These are phyloP conservation scores for Eimeria acervulina DNA, from an alignment of 169 alveolate species.

Conservation along the genomic window DNA sequence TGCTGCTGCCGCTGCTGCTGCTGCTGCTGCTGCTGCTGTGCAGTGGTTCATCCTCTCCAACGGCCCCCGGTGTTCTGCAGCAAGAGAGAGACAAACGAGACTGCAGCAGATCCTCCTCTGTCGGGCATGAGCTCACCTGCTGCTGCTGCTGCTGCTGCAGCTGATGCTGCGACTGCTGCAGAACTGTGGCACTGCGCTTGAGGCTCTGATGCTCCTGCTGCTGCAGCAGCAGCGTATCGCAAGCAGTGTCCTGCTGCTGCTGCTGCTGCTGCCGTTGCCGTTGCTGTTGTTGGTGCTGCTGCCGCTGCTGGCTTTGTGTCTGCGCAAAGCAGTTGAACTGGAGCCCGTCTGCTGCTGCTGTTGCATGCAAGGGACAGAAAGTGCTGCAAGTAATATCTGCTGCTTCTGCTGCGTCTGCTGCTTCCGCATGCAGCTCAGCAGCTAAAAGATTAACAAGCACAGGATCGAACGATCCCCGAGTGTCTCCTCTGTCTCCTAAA, in stretches of 20 bases:
- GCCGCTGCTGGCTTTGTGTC: neutral
- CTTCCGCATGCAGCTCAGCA: neutral
- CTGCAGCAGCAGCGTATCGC: neutral
- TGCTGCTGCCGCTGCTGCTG: slow-evolving; percentile 19
- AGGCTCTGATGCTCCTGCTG: neutral
- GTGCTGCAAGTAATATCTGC: neutral
- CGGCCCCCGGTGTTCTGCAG: neutral
- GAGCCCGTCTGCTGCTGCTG: neutral
- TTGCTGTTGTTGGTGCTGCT: slow-evolving; percentile 20
- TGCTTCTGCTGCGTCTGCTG: slow-evolving; percentile 1
- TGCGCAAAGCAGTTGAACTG: neutral
- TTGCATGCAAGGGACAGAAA: too few species aligned
- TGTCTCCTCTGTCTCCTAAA: neutral
- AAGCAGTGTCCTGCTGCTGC: slow-evolving; percentile 24
- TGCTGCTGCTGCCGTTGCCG: neutral
- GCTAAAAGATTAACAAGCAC: neutral
- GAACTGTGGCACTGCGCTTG: neutral
- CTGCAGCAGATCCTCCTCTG: neutral
- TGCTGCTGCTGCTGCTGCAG: slow-evolving; percentile 19
- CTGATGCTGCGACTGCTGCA: slow-evolving; percentile 13
- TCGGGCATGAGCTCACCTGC: too few species aligned
- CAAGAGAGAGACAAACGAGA: neutral
- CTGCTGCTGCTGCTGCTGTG: slow-evolving; percentile 36
- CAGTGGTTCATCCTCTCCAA: neutral
- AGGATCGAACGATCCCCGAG: slow-evolving; percentile 40